Percentiles rank a stretch among this genome's conserved stretches.
These are phyloP conservation scores for Phytophthora citrophthora DNA, from an alignment of 352 stramenopile species.

Conservation along the genomic window DNA sequence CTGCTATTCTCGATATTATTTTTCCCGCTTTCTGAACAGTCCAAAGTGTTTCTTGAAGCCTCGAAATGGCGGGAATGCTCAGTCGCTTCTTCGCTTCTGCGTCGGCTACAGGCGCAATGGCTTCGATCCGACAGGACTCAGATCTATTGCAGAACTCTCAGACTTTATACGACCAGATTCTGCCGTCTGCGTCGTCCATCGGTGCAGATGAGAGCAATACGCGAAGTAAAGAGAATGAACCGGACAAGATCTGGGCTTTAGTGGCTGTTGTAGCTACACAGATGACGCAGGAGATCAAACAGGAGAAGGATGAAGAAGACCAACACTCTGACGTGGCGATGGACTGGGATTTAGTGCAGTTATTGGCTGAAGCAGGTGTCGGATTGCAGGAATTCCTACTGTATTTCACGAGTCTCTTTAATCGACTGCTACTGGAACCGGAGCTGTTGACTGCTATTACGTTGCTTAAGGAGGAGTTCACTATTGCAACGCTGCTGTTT, in stretches of 20 bases:
- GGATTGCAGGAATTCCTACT: constrained; percentile 69
- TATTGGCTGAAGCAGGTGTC: constrained; percentile 61
- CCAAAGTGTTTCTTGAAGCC: constrained; percentile 23
- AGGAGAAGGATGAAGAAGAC: constrained; percentile 23
- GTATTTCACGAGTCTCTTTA: constrained; percentile 81
- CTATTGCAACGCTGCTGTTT: constrained; percentile 72
- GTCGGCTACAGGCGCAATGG: constrained; percentile 21
- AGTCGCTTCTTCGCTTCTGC: constrained; percentile 27
- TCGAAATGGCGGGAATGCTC: constrained; percentile 54
- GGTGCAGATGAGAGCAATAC: constrained; percentile 27
- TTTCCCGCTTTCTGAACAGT: constrained; percentile 16
- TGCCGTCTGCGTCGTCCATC: constrained; percentile 21
- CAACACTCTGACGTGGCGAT: background rate
- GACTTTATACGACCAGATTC: constrained; percentile 51
- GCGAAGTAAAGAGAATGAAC: constrained; percentile 25
- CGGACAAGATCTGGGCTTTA: constrained; percentile 49
- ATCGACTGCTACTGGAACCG: constrained; percentile 75
- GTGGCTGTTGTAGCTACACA: constrained; percentile 55
- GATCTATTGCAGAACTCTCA: constrained; percentile 40
- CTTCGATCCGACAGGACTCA: constrained; percentile 29
- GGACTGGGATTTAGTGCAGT: constrained; percentile 46
- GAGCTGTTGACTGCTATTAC: constrained; percentile 75
- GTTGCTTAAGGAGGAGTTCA: constrained; percentile 84
- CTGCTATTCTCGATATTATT: constrained; percentile 7
- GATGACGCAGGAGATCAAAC: constrained; percentile 49